Percentiles rank a stretch among this genome's conserved stretches.
Conservation (phyloP, 345 rosid genomes). For the Hibiscus tridactylites region DNA sequence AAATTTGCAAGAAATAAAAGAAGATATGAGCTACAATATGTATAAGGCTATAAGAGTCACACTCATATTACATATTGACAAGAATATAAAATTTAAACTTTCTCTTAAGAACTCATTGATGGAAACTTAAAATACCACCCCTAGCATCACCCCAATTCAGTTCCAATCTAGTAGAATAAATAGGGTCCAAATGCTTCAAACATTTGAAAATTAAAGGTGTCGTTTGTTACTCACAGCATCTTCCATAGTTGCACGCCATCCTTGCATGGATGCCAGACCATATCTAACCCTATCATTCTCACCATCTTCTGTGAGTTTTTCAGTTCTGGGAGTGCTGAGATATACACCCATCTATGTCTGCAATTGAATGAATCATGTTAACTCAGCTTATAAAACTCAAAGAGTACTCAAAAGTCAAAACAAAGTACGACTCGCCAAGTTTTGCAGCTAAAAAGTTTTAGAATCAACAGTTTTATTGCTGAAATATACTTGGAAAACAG, state of each 20-base stretch:
- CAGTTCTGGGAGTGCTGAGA: slow-evolving; percentile 88
- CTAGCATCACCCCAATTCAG: neutral
- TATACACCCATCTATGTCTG: slow-evolving; percentile 78
- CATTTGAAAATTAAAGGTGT: neutral
- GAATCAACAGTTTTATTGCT: neutral
- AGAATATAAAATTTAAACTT: neutral
- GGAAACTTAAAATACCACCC: neutral
- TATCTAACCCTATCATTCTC: slow-evolving; percentile 66
- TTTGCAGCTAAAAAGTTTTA: neutral
- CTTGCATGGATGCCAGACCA: slow-evolving; percentile 98
- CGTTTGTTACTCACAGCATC: slow-evolving; percentile 75
- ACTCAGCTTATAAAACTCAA: neutral
- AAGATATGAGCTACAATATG: neutral
- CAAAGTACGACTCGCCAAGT: neutral
- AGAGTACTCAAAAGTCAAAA: neutral
- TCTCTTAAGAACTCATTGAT: neutral
- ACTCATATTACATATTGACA: neutral
- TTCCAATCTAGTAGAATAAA: neutral
- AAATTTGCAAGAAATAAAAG: neutral
- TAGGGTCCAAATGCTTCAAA: neutral
- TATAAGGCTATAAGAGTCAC: neutral
- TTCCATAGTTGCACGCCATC: slow-evolving; percentile 99
- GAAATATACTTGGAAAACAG: neutral
- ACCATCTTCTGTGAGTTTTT: slow-evolving; percentile 84
- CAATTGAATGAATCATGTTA: neutral